Evolutionary conservation across 2,329 filamentous ascomycete genomes (phyloP), one percentile per base, ranked within the genome.

Genomic region (Sclerotinia nivalis): DNA sequence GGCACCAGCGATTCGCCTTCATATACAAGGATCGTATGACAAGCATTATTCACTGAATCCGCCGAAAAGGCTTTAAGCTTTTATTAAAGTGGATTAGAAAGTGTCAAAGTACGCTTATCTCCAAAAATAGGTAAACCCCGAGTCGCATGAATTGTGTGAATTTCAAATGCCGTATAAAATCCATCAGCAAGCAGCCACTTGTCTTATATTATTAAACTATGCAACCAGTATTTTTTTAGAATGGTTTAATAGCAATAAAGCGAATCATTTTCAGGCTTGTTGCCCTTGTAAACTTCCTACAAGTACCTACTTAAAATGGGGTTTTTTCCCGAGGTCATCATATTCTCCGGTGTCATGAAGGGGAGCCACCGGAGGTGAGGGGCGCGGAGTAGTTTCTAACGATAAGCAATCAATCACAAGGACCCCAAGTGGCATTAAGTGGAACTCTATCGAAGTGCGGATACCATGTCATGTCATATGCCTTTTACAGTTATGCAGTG

Each of bases 401-500:
- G 60, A 64, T 52, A 64, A 52, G 47, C 61, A 54, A 43, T 64
- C 31, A 40, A 65, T 54, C 49, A 65, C 60, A 64, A 64, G 60
- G 45, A 40, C 31, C 54, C 31, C 22, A 22, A 18, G 31, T 52
- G 47, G 47, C 61, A 34, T 22, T 28, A 40, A 52, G 61, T 52
- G 31, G 45, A 49, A 25, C 34, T 12, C 13, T n/a, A 52, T 64
- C 20, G 60, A 62, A 62, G 31, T 37, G 45, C 4, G 45, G 60
- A 31, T 25, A 50, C 28, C 4, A 47, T 37, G 28, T 61, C 59
- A 31, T 47, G 25, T 22, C 40, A 43, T 43, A 37, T 56, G 28
- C 54, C 10, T 34, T 22, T 22, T 22, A 12, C 22, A 22, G 31
- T 64, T 20, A 28, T 64, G 22, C 10, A 64, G 47, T 43, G 13